These are phyloP conservation scores for Jaltomata sinuosa DNA, from an alignment of 257 asterid species.

Conservation along the genomic window DNA sequence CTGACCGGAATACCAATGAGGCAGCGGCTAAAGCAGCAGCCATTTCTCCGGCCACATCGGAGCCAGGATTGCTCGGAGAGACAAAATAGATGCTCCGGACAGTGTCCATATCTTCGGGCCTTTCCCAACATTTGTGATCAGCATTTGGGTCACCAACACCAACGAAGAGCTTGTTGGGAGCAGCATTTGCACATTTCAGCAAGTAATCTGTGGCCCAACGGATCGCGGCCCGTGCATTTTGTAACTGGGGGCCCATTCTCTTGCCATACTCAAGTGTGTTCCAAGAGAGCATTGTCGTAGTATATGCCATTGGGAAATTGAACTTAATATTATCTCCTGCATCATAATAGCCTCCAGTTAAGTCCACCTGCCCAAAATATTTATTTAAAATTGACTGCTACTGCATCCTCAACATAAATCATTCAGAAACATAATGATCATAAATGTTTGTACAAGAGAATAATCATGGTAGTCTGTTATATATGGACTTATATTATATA, in stretches of 20 bases:
- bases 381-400: not conserved
- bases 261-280: slow-evolving; percentile 54
- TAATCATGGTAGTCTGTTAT: no score
- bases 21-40: slow-evolving; percentile 94
- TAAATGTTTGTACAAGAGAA: not conserved
- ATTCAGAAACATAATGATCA: not conserved
- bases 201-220: slow-evolving; percentile 90
- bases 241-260: slow-evolving; percentile 49
- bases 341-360: slow-evolving; percentile 81
- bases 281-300: slow-evolving; percentile 91
- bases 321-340: slow-evolving; percentile 93
- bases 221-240: slow-evolving; percentile 36
- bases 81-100: slow-evolving; percentile 47
- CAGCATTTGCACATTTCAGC: slow-evolving; percentile 63
- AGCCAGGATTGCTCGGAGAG: slow-evolving; percentile 61
- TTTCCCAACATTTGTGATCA: slow-evolving; percentile 86
- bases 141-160: slow-evolving; percentile 78
- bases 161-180: slow-evolving; percentile 67
- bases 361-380: slow-evolving; percentile 50
- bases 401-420: not conserved
- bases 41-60: slow-evolving; percentile 88
- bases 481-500: no score
- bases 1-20: slow-evolving; percentile 56
- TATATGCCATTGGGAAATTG: slow-evolving; percentile 81
- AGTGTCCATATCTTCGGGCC: slow-evolving; percentile 94